Base-by-base conservation (phyloP, 495 filamentous ascomycete genomes). In the Talaromyces liani region DNA sequence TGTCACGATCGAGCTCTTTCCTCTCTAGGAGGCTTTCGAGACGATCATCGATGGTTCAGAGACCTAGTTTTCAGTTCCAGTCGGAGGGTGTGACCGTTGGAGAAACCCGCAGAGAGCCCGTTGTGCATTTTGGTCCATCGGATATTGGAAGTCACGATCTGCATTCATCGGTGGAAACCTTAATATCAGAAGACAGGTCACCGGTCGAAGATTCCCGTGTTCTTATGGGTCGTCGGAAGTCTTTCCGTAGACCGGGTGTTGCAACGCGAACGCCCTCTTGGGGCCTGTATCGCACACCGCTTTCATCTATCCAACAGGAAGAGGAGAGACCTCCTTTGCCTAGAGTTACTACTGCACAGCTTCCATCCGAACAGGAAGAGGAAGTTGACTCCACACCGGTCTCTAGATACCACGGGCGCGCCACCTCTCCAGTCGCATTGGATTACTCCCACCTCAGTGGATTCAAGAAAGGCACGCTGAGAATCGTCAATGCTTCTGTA, bases 361-460 rank as follows among this genome's bases (percentile, higher is more conserved):
- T 63, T 8, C 58, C 71, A 34, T 31, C 31, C 29, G 27, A 61
- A 22, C 24, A n/a, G 8, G 62, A 67, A 24, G 68, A 70, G 31
- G 49, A 45, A 10, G 53, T 39, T n/a, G 47, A 57, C 6, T 61
- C 60, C 27, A 47, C 45, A 49, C 54, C 61, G 9, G 5, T 64
- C 20, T 41, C 60, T 8, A 20, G 57, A 8, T 20, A 65, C 14
- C 65, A 65, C 20, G 45, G 60, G 7, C 73, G 76, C 16, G 73
- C 78, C 8, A 62, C 70, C 24, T 82, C 79, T 51, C 81, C 81
- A 16, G 69, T 64, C 24, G 77, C 76, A 55, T 68, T 79, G 31
- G 74, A 73, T 24, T 81, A 80, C 63, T 77, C 77, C n/a, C 78
- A 83, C 63, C 64, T 83, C 18, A 80, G 80, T 34, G 77, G 77